These are phyloP conservation scores for Sporothrix luriei DNA, from an alignment of 2,329 filamentous ascomycete genomes.

Conservation along the genomic window DNA sequence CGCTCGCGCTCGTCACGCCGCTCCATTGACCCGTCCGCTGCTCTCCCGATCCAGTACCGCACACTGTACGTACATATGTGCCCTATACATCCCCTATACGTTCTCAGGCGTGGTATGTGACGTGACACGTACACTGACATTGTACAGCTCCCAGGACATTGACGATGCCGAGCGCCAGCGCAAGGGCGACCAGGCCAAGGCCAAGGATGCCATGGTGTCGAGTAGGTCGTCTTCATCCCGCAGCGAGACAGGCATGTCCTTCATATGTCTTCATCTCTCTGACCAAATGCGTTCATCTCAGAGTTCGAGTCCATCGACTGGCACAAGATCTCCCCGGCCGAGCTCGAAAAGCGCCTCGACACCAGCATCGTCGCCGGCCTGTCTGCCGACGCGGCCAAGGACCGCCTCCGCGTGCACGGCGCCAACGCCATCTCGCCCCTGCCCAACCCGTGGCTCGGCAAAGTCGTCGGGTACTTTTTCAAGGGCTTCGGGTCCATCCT, in stretches of 20 bases:
- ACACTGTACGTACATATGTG: slow-evolving; percentile 55
- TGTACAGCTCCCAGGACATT: slow-evolving; percentile 55
- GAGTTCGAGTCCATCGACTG: slow-evolving; percentile 67
- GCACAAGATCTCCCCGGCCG: slow-evolving; percentile 62
- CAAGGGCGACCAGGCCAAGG: slow-evolving; percentile 21
- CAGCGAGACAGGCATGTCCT: neutral
- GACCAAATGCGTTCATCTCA: slow-evolving; percentile 38
- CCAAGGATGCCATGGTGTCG: slow-evolving; percentile 41
- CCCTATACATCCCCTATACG: neutral
- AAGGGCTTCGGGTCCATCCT: slow-evolving; percentile 75
- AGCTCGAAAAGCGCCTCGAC: slow-evolving; percentile 61
- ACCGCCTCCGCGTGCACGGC: slow-evolving; percentile 62
- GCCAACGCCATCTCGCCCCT: slow-evolving; percentile 67
- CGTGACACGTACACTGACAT: neutral
- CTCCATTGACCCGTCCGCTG: slow-evolving; percentile 47
- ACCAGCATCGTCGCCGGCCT: slow-evolving; percentile 63
- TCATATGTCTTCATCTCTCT: neutral
- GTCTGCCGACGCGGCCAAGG: slow-evolving; percentile 57
- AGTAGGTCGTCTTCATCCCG: neutral
- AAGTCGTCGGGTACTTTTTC: slow-evolving; percentile 71
- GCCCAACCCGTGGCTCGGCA: slow-evolving; percentile 61
- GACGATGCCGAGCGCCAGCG: slow-evolving; percentile 53
- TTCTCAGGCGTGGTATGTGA: neutral
- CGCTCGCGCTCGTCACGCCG: slow-evolving; percentile 37
- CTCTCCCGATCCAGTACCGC: slow-evolving; percentile 57